Conservation (phyloP, 768 basidiomycete species). For the Macrocybe gigantea region DNA sequence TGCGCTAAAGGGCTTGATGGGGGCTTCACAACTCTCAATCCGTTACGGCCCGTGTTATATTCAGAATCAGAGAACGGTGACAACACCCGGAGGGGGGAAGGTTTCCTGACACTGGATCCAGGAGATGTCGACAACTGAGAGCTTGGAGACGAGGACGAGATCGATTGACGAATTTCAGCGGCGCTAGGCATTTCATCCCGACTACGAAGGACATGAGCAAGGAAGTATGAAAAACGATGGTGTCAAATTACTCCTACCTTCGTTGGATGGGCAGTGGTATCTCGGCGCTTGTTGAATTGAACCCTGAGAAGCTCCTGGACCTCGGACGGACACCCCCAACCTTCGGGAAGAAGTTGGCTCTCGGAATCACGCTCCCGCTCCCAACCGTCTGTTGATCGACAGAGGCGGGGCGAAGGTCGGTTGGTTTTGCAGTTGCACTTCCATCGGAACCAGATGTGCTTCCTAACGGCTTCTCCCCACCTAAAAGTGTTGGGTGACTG, state of each 20-base stretch:
- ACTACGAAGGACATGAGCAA: conserved; percentile 11
- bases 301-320: conserved; percentile 75
- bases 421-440: too few relatives aligned
- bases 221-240: conserved; percentile 1
- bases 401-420: background rate
- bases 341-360: conserved; percentile 63
- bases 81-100: conserved; percentile 11
- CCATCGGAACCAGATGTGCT: too few relatives aligned
- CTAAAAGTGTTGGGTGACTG: background rate
- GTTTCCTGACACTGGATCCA: conserved; percentile 8
- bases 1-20: conserved; percentile 32
- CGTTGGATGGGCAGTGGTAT: conserved; percentile 19
- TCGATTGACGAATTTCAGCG: conserved; percentile 17
- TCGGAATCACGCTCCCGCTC: conserved; percentile 31
- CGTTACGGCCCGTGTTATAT: background rate
- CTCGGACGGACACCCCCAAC: conserved; percentile 50
- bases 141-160: conserved; percentile 12
- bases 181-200: conserved; percentile 18
- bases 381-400: conserved; percentile 1
- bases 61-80: conserved; percentile 6
- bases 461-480: too few relatives aligned
- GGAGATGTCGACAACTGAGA: conserved; percentile 10
- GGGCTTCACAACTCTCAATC: conserved; percentile 15
- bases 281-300: conserved; percentile 36
- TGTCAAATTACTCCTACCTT: conserved; percentile 18